Conservation (phyloP, 1,284 basidiomycete genomes). For the Anthracocystis walkeri region DNA sequence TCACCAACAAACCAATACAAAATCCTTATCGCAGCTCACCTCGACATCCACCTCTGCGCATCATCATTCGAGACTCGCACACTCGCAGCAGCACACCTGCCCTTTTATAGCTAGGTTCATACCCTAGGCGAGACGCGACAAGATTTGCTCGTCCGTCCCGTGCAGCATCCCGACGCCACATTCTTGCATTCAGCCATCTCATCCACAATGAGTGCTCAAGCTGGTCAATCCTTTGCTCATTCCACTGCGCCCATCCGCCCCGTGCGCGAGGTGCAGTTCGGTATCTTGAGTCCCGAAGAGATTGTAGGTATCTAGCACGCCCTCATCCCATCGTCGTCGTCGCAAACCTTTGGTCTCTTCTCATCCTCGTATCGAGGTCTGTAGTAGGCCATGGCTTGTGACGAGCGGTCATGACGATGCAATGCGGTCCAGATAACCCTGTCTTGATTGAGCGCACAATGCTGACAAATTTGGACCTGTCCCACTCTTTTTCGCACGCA, state of each 20-base stretch:
- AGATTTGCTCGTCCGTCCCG: background rate
- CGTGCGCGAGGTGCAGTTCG: constrained; percentile 98
- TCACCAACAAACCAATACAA: background rate
- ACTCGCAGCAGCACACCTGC: too few species aligned
- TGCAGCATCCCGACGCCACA: background rate
- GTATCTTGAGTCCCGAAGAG: constrained; percentile 99
- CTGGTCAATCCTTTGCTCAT: constrained; percentile 74
- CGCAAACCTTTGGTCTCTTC: background rate
- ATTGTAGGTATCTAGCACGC: constrained; percentile 73
- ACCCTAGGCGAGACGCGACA: constrained; percentile 1
- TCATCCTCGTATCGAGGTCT: background rate
- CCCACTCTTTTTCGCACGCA: background rate
- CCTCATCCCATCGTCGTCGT: constrained; percentile 5
- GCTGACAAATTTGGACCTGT: constrained; percentile 21
- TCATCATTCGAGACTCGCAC: background rate
- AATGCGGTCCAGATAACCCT: constrained; percentile 19
- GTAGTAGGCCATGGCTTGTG: background rate
- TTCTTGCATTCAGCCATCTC: background rate
- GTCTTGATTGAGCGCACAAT: background rate
- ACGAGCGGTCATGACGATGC: background rate
- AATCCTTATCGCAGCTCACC: background rate
- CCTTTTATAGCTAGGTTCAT: background rate
- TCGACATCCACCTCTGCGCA: background rate
- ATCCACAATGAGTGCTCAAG: constrained; percentile 50
- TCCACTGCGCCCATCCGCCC: constrained; percentile 84